Base-by-base conservation (phyloP, 805 yeast genomes). In the Saturnispora sanitii region DNA sequence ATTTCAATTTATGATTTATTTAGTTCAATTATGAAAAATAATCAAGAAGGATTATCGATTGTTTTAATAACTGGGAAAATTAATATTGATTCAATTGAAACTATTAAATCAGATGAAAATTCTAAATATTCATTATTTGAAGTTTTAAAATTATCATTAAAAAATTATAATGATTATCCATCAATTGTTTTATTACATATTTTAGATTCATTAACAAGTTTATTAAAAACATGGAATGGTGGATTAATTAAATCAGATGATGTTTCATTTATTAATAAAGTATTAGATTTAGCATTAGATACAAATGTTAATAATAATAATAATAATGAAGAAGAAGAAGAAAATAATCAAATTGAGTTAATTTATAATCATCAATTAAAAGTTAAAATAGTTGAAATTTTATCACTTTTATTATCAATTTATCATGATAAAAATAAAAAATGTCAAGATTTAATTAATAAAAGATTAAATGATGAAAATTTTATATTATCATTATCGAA, bases 141-240 rank as follows among this genome's bases (percentile, higher is more conserved):
- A 13, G 67, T 78, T 15, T 55, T 83, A 46, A 80, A 80, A 54
- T 62, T 61, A 17, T 75, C 73, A 44, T 71, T 78, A 1, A 54
- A 70, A 21, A 67, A 70, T 20, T 63, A 80, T 43, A 68, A 71
- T 9, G 57, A 65, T 36, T 71, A 72, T 39, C 85, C 90, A 1
- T 70, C 75, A 39, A 65, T 73, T 15, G 77, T 79, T n/a, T 72
- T 80, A 19, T 70, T 79, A 18, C 79, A 79, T 46, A 58, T 86
- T 19, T 67, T 83, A 17, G 87, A 82, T 55, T 77, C 94, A 0
- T 67, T 87, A 21, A 72, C 92, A 0, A 62, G 73, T 37, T 87
- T 94, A 1, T 74, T 79, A 51, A 83, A 82, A 54, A 73, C 85
- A 0, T 83, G 95, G 94, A 74, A 81, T 0, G 69, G 79, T 1